Base-by-base conservation (phyloP, 805 yeast species). In the Tetrapisispora namnaoensis region DNA sequence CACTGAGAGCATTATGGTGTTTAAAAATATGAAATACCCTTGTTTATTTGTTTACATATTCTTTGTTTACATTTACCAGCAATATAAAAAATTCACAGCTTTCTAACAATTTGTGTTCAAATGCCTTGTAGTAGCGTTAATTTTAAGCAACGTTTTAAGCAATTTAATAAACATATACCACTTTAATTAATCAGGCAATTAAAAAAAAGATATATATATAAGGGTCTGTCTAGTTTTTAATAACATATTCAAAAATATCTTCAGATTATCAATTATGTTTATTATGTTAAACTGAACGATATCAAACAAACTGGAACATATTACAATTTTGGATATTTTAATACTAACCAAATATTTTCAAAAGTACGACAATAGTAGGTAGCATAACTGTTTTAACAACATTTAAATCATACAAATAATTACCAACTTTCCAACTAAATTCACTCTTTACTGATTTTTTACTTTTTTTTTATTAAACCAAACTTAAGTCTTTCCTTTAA, bases 401-500 rank as follows among this genome's bases (percentile, higher is more conserved):
- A 35, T 22, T 3, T 30, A 18, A 22, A 2, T 30, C 20, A 44
- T 28, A 24, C 37, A 43, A 35, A 35, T n/a, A 40, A 20, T 28
- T 27, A 36, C 27, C 39, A 36, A 45, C 40, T 20, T 38, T 30
- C 47, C 47, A 45, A 45, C 47, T 45, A 45, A 28, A 18, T 32
- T 32, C 44, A 45, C 35, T 39, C 48, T 39, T 45, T 45, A 32
- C 17, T 20, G 27, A 45, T 11, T 14, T n/a, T 24, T 22, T 11
- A 32, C 4, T 13, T 22, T 27, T 10, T 17, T 39, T 45, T 45
- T 18, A 17, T n/a, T 28, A n/a, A 38, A 13, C 38, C 22, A 45
- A 45, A 32, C 34, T 37, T 13, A 45, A 45, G 48, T 45, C 48
- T 17, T 45, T 45, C 48, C 20, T 45, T 45, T 28, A 45, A 32